Evolutionary conservation across 345 rosid genomes (phyloP), one percentile per base, ranked within the genome.

Genomic region (Rubroshorea leprosula): DNA sequence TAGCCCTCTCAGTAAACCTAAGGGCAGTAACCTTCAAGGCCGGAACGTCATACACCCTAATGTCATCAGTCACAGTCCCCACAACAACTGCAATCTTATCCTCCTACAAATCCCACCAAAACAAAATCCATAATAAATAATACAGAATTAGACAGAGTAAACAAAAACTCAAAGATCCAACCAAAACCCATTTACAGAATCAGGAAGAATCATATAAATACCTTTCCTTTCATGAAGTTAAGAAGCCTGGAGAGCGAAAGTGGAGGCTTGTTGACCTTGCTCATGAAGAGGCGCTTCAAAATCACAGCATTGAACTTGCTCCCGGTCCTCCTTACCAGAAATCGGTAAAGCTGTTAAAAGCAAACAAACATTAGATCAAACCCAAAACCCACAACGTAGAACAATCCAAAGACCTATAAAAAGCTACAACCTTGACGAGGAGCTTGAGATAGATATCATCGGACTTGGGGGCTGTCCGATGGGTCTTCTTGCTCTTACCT

Each of bases 391-490:
- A 13, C 4, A 0, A 24, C 5, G 57, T 17, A 26, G 49, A 23
- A 12, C 1, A 16, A 35, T 35, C 41, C 1, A 5, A 41, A 23
- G 45, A 29, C 2, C n/a, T 23, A 1, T 51, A 19, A 50, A 23
- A 26, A 54, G 55, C 1, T 22, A 15, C 10, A 6, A 94, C 96
- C 96, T 94, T 94, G 61, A 94, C 97, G 65, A 75, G 78, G 16
- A 94, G 96, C 77, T 90, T 90, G 45, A 94, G 99, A 61, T 90
- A 94, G 69, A 94, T 78, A 84, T 90, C 97, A 27, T 90, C 84
- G 17, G 97, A 94, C 54, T 86, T 90, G 3, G 97, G 95, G 0
- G 90, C 95, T 0, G 85, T 94, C 49, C 97, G 72, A 66, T 75
- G 87, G 47, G 97, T 75, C 75, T 87, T 87, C 83, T 90, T 94